Conservation (phyloP, 2,329 filamentous ascomycete genomes). For the Lachnellula occidentalis region DNA sequence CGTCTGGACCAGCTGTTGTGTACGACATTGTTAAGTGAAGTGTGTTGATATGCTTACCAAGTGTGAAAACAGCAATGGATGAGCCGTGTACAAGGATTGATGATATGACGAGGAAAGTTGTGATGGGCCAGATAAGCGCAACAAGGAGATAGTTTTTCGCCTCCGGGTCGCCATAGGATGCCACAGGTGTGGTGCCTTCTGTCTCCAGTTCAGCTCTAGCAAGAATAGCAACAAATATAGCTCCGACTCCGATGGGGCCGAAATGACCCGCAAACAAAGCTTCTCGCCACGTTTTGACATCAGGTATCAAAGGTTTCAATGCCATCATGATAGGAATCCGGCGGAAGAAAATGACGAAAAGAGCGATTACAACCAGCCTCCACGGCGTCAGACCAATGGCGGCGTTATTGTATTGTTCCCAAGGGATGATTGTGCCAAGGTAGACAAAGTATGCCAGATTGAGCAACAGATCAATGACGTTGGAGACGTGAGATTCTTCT, state of each 20-base stretch:
- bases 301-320: conserved; percentile 88
- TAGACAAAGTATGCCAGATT: conserved; percentile 99
- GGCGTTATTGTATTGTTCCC: conserved; percentile 79
- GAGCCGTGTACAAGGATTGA: conserved; percentile 96
- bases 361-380: conserved; percentile 87
- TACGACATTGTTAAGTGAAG: conserved; percentile 94
- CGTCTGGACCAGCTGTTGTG: conserved; percentile 81
- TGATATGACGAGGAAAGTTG: conserved; percentile 85
- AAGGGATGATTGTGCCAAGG: conserved; percentile 94
- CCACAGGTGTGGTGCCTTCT: conserved; percentile 64
- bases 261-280: conserved; percentile 96
- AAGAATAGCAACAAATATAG: conserved; percentile 90
- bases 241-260: conserved; percentile 93
- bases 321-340: conserved; percentile 91
- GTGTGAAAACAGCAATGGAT: conserved; percentile 95
- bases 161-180: conserved; percentile 48
- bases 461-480: conserved; percentile 95
- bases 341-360: conserved; percentile 91
- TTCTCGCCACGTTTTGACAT: conserved; percentile 97
- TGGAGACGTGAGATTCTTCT: conserved; percentile 96
- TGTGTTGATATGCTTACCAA: conserved; percentile 97
- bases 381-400: conserved; percentile 74
- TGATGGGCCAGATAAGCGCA: conserved; percentile 89
- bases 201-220: conserved; percentile 87
- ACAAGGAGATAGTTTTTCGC: conserved; percentile 63